Evolutionary conservation across 1,139 yeast species (phyloP).

Genomic region (Candida dubliniensis): DNA sequence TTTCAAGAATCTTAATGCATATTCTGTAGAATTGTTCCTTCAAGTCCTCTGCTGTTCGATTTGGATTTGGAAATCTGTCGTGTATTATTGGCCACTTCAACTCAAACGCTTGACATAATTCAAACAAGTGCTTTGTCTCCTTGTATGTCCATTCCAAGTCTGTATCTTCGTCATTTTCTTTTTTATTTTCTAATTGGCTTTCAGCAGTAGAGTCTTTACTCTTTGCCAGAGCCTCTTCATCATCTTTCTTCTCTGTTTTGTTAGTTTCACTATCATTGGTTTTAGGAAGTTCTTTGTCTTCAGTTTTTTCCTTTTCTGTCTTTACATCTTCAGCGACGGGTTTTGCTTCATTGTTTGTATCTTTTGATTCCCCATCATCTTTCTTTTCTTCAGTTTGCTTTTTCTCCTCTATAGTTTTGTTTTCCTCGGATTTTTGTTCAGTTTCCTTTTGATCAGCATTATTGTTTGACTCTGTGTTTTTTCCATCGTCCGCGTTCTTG

Average conservation of each 20-base stretch:
- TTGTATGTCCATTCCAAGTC: conserved; percentile 60
- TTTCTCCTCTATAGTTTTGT: conserved; percentile 4
- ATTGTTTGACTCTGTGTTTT: background rate
- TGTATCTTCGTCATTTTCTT: conserved; percentile 7
- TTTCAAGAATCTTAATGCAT: conserved; percentile 38
- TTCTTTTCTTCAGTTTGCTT: conserved; percentile 3
- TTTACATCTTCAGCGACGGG: background rate
- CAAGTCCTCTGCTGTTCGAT: conserved; percentile 67
- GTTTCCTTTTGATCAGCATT: conserved; percentile 1
- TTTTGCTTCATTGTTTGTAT: conserved; percentile 1
- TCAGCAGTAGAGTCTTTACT: conserved; percentile 2
- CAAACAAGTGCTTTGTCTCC: conserved; percentile 77
- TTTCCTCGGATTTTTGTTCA: conserved; percentile 7
- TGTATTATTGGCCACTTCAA: conserved; percentile 83
- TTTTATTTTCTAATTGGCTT: conserved; percentile 6
- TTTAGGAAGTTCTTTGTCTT: conserved; percentile 7
- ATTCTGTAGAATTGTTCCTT: conserved; percentile 74
- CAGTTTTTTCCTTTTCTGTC: conserved; percentile 5
- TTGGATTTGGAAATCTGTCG: conserved; percentile 61
- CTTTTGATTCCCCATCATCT: conserved; percentile 4
- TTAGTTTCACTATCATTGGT: conserved; percentile 1
- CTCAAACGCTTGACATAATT: conserved; percentile 70
- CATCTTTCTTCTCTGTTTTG: conserved; percentile 3
- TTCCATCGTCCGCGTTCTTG: conserved; percentile 8
- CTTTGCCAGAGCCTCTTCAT: conserved; percentile 5